Conservation (phyloP, 192 early-diverging fungal genomes). For the Coemansia sp. region DNA sequence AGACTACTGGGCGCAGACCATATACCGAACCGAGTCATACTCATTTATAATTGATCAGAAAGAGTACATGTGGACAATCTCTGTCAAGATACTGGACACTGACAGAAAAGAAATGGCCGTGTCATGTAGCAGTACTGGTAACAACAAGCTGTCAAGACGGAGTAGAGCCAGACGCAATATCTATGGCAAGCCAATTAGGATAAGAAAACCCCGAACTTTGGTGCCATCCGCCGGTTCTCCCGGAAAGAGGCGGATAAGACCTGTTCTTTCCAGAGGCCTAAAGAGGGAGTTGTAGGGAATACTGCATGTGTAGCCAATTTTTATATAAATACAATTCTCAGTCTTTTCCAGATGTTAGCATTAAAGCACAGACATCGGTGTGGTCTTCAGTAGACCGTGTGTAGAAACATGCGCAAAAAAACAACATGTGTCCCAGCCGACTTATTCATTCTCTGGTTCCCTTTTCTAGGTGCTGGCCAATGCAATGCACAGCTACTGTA, state of each 20-base stretch:
- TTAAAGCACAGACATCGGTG: background rate
- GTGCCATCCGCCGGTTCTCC: slow-evolving; percentile 5
- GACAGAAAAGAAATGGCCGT: slow-evolving; percentile 18
- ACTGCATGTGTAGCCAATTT: no score
- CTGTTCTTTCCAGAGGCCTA: background rate
- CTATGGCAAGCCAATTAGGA: slow-evolving; percentile 17
- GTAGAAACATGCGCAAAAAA: background rate
- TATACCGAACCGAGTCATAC: slow-evolving; percentile 30
- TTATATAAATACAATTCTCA: background rate
- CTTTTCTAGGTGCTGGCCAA: no score
- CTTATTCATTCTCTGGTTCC: no score
- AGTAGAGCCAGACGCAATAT: slow-evolving; percentile 5
- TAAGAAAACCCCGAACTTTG: slow-evolving; percentile 10
- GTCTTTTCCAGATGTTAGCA: background rate
- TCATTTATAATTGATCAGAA: slow-evolving; percentile 5
- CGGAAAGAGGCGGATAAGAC: slow-evolving; percentile 3
- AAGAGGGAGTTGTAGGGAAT: background rate
- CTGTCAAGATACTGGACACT: slow-evolving; percentile 36
- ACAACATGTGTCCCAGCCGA: no score
- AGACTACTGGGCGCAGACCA: slow-evolving; percentile 9
- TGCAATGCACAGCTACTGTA: background rate
- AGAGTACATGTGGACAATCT: slow-evolving; percentile 13
- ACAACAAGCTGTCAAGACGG: no score
- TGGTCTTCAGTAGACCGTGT: background rate
- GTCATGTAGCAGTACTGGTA: background rate